Percentiles rank a stretch among this genome's conserved stretches.
Evolutionary conservation across 768 basidiomycete species (phyloP).

Genomic region (Candolleomyces eurysporus): DNA sequence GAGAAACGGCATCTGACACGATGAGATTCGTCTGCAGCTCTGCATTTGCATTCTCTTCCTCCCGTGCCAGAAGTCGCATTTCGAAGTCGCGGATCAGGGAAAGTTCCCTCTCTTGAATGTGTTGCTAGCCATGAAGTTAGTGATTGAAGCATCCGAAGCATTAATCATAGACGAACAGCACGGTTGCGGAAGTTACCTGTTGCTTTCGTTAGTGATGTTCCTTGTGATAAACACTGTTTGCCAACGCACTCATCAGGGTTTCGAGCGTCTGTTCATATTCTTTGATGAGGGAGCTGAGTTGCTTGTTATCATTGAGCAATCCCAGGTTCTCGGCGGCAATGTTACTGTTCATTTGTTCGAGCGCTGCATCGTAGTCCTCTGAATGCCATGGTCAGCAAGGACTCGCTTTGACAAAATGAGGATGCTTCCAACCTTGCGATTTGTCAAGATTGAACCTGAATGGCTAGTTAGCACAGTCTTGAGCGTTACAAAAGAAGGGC

Average conservation of each 20-base stretch:
- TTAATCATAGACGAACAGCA: slow-evolving; percentile 60
- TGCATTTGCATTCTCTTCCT: slow-evolving; percentile 61
- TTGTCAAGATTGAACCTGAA: slow-evolving; percentile 86
- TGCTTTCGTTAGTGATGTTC: background rate
- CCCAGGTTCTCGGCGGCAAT: slow-evolving; percentile 81
- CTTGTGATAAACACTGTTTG: slow-evolving; percentile 14
- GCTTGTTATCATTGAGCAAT: slow-evolving; percentile 93
- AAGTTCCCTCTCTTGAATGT: slow-evolving; percentile 90
- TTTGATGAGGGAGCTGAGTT: slow-evolving; percentile 84
- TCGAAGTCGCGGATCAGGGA: slow-evolving; percentile 90
- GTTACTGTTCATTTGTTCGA: slow-evolving; percentile 83
- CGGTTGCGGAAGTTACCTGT: slow-evolving; percentile 74
- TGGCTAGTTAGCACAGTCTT: slow-evolving; percentile 6
- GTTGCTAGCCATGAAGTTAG: slow-evolving; percentile 53
- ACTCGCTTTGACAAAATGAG: background rate
- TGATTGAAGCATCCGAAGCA: slow-evolving; percentile 5
- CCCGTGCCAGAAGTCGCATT: slow-evolving; percentile 70
- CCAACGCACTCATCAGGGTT: slow-evolving; percentile 73
- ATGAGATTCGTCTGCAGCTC: slow-evolving; percentile 62
- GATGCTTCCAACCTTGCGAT: slow-evolving; percentile 56
- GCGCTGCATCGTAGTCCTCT: slow-evolving; percentile 90
- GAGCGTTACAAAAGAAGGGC: background rate
- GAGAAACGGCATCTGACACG: slow-evolving; percentile 65
- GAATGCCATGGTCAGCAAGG: slow-evolving; percentile 9
- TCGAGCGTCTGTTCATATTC: slow-evolving; percentile 98